Conservation (phyloP, 2,329 filamentous ascomycete genomes). For the Fusarium palustre region DNA sequence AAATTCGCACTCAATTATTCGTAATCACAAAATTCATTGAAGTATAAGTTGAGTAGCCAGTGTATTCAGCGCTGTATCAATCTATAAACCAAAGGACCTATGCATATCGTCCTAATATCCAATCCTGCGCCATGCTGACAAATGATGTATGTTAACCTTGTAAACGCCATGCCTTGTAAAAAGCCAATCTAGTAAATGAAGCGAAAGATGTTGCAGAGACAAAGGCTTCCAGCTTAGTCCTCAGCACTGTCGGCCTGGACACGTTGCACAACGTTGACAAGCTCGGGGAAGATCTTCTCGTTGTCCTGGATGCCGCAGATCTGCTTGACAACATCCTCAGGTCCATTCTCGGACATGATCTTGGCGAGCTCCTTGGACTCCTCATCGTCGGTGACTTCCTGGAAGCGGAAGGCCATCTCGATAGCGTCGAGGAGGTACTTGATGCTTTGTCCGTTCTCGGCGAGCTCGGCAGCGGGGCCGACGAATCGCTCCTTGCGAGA, state of each 20-base stretch:
- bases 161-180: constrained; percentile 41
- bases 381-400: constrained; percentile 91
- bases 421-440: constrained; percentile 82
- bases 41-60: constrained; percentile 16
- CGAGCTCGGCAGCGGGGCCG: constrained; percentile 88
- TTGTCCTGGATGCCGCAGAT: constrained; percentile 82
- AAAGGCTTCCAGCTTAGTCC: constrained; percentile 53
- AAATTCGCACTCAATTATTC: neutral
- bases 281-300: constrained; percentile 81
- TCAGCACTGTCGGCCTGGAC: constrained; percentile 75
- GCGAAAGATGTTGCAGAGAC: neutral
- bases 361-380: constrained; percentile 88
- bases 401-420: constrained; percentile 95
- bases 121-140: constrained; percentile 45
- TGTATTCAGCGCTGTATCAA: constrained; percentile 38
- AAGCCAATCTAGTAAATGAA: neutral
- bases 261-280: constrained; percentile 82
- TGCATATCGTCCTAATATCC: constrained; percentile 23
- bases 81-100: constrained; percentile 34
- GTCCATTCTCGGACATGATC: constrained; percentile 79
- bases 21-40: neutral
- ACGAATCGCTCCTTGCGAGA: constrained; percentile 96
- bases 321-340: constrained; percentile 81
- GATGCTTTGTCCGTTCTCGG: constrained; percentile 80
- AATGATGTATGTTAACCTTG: constrained; percentile 40